A percentile compares a stretch with the other conserved stretches of the same genome.
Conservation (phyloP, 768 basidiomycete genomes). For the Cantharellus anzutake region DNA sequence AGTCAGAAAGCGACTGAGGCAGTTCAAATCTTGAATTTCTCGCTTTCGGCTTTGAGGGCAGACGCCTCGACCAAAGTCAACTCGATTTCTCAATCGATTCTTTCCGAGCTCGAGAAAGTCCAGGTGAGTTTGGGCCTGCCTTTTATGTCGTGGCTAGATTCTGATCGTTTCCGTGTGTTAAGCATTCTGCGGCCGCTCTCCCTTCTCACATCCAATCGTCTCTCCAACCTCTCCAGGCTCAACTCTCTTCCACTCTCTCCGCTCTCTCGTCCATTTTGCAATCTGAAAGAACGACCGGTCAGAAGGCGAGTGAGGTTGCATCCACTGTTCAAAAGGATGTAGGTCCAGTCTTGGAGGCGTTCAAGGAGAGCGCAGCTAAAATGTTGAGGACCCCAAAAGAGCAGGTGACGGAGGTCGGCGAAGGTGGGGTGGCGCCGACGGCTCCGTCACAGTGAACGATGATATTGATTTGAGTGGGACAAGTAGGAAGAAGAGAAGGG, state of each 20-base stretch:
- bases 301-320: neutral
- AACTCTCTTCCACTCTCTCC: neutral
- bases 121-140: slow-evolving; percentile 14
- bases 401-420: neutral
- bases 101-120: slow-evolving; percentile 45
- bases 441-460: neutral
- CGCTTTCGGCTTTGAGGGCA: slow-evolving; percentile 27
- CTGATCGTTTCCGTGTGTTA: too few relatives aligned
- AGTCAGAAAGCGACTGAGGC: slow-evolving; percentile 56
- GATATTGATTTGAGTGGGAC: neutral
- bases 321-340: neutral
- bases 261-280: neutral
- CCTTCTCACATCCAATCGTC: neutral
- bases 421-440: neutral
- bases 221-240: neutral
- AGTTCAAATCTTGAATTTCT: slow-evolving; percentile 38
- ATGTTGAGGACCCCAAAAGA: neutral
- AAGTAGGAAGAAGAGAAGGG: neutral
- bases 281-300: neutral
- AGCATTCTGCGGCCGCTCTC: neutral
- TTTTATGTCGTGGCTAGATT: neutral
- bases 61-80: slow-evolving; percentile 37
- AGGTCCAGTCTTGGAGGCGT: neutral
- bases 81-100: slow-evolving; percentile 43
- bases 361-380: neutral